Evolutionary conservation across 75 land plant species (phyloP), one percentile per base, ranked within the genome.

Genomic region (Azolla pinnata): DNA sequence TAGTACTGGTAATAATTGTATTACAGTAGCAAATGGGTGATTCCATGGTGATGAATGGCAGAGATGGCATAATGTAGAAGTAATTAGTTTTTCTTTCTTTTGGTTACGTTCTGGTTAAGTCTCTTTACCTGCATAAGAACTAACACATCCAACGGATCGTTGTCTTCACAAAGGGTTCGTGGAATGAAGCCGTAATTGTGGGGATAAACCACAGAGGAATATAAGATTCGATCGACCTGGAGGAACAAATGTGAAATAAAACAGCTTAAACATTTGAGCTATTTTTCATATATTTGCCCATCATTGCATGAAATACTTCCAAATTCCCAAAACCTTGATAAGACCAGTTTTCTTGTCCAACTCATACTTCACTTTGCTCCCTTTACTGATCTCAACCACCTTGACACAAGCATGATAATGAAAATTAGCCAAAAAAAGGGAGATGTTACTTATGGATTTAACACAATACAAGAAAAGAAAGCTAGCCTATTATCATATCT

Each of bases 141-240:
- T 51, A 92, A 70, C 29, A 88, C 97, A 73, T 92, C 97, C 80
- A 90, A 67, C 5, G 97, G 97, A 62, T 90, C 97, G 57, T 79
- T 75, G 45, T 90, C 97, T 44, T 92, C 97, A 66, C 97, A 92
- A 20, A 92, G 53, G 16, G 97, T 92, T 7, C 96, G 71, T 1
- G 97, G 97, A 33, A 92, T 88, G 73, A 92, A 92, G 42, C 97
- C 92, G 73, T 83, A 90, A 76, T 90, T 90, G 69, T 90, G 97
- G 1, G 97, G 97, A 57, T 92, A 92, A 9, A 92, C 97, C 29
- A 92, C 97, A 12, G 97, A 92, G 16, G 97, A 92, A 75, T 92
- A 92, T 24, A 88, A 73, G 18, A 92, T 72, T 26, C 97, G 75
- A 66, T 92, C 96, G 28, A 92, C 95, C 95, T 92, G 59, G 33